A percentile compares a stretch with the other conserved stretches of the same genome.
Evolutionary conservation across 164 flowering plant genomes (phyloP).

Genomic region (Cinnamomum chago): DNA sequence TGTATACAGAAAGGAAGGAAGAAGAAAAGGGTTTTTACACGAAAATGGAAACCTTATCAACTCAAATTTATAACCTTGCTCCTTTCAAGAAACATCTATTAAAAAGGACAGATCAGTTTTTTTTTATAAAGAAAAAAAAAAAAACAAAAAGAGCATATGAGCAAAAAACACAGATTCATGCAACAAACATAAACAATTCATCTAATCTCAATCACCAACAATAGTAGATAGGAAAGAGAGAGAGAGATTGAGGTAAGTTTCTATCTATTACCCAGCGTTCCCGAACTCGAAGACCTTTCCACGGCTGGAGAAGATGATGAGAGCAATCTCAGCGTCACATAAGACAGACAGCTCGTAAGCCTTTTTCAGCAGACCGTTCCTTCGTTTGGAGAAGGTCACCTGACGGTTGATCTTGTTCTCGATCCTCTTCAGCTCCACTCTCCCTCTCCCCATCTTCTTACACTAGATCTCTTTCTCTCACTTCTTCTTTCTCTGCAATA

Average conservation of each 20-base stretch:
- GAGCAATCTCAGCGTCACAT: conserved; percentile 20
- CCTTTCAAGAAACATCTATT: too few species aligned
- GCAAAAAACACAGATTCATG: too few species aligned
- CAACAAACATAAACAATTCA: too few species aligned
- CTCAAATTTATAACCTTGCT: too few species aligned
- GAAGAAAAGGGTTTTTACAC: too few species aligned
- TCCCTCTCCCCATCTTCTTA: conserved; percentile 16
- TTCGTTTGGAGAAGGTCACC: conserved; percentile 13
- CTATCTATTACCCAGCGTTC: background rate
- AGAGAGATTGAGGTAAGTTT: background rate
- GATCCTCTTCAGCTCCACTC: conserved; percentile 21
- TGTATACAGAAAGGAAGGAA: too few species aligned
- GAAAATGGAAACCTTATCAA: too few species aligned
- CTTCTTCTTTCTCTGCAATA: background rate
- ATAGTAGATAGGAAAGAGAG: too few species aligned
- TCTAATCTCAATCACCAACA: too few species aligned
- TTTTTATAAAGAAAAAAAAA: too few species aligned
- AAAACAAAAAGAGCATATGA: too few species aligned
- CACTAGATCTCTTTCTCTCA: background rate
- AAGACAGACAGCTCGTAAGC: conserved; percentile 18
- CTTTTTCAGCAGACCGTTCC: conserved; percentile 15
- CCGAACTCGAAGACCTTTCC: conserved; percentile 21
- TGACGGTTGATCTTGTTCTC: conserved; percentile 20
- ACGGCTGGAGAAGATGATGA: conserved; percentile 18
- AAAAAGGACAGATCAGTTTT: background rate